phyloP scores from a whole-genome alignment of 2,329 filamentous ascomycete species.

The Grosmannia clavigera region DNA sequence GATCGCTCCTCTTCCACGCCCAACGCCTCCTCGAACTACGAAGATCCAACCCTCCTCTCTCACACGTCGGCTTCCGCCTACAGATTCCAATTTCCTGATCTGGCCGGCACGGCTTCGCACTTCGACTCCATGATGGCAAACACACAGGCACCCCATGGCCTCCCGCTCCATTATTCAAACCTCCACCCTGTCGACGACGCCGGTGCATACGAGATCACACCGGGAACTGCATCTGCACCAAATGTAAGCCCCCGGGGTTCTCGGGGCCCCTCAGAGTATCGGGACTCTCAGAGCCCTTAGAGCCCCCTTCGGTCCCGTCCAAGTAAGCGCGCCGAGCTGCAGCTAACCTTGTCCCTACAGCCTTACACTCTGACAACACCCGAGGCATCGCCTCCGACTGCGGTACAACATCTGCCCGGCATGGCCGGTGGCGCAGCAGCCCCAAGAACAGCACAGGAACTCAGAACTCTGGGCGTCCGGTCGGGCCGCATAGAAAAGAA shows the following conservation, averaged over 20 bases:
- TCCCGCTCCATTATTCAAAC: constrained; percentile 10
- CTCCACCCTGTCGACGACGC: constrained; percentile 1
- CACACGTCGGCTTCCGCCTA: constrained; percentile 19
- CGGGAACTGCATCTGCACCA: not conserved
- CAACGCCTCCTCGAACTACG: constrained; percentile 29
- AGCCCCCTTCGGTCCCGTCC: not conserved
- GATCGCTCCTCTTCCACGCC: constrained; percentile 20
- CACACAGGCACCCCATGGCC: constrained; percentile 13
- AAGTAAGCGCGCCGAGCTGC: not conserved
- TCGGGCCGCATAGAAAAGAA: constrained; percentile 25
- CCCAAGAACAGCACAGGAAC: constrained; percentile 17
- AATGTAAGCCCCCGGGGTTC: constrained; percentile 3
- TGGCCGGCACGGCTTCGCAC: constrained; percentile 16
- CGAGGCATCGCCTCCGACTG: constrained; percentile 28
- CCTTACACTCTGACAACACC: constrained; percentile 11
- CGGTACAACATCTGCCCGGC: constrained; percentile 19
- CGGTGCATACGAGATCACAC: not conserved
- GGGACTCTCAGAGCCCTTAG: not conserved
- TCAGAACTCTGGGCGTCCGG: constrained; percentile 21
- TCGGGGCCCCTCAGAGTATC: not conserved
- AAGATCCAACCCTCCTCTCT: constrained; percentile 20
- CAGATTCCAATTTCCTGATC: constrained; percentile 26
- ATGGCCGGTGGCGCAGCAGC: constrained; percentile 14
- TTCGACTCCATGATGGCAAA: constrained; percentile 20
- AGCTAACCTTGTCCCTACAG: not conserved